phyloP scores from a whole-genome alignment of 2,329 filamentous ascomycete genomes.

The Paraconiothyrium sp. region DNA sequence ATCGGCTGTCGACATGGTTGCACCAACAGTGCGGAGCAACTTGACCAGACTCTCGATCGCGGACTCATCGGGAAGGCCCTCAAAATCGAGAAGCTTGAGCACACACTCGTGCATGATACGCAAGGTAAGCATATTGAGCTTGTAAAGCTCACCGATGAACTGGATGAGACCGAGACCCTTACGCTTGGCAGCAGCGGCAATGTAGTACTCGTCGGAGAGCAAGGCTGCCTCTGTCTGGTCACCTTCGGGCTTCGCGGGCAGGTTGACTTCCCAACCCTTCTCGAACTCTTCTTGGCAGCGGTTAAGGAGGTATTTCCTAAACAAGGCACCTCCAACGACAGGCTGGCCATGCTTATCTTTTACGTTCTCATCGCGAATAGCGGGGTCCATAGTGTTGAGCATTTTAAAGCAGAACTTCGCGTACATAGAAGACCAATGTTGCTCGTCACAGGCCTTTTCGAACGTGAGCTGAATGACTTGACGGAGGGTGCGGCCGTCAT shows the following conservation, averaged over 20 bases:
- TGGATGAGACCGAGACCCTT: slow-evolving; percentile 97
- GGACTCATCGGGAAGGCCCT: slow-evolving; percentile 90
- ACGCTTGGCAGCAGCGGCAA: slow-evolving; percentile 91
- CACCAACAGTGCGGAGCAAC: slow-evolving; percentile 89
- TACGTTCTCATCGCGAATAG: slow-evolving; percentile 95
- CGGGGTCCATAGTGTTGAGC: slow-evolving; percentile 85
- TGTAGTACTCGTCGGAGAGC: slow-evolving; percentile 96
- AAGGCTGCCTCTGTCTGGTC: slow-evolving; percentile 76
- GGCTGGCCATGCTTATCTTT: slow-evolving; percentile 88
- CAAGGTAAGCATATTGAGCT: slow-evolving; percentile 97
- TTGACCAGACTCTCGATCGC: slow-evolving; percentile 96
- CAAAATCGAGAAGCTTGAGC: slow-evolving; percentile 94
- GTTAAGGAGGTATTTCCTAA: slow-evolving; percentile 98
- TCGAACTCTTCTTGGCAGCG: slow-evolving; percentile 99
- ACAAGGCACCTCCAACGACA: slow-evolving; percentile 90
- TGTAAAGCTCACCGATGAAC: slow-evolving; percentile 92
- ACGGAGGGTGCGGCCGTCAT: slow-evolving; percentile 90
- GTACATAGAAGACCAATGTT: slow-evolving; percentile 99
- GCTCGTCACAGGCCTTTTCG: slow-evolving; percentile 98
- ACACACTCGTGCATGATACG: slow-evolving; percentile 99
- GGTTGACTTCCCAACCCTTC: slow-evolving; percentile 92
- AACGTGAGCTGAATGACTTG: slow-evolving; percentile 99
- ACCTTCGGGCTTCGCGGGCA: slow-evolving; percentile 80
- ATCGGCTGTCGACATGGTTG: slow-evolving; percentile 80
- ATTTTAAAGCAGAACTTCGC: slow-evolving; percentile 81